Evolutionary conservation across 768 basidiomycete genomes (phyloP).

Genomic region (Roridomyces roridus): DNA sequence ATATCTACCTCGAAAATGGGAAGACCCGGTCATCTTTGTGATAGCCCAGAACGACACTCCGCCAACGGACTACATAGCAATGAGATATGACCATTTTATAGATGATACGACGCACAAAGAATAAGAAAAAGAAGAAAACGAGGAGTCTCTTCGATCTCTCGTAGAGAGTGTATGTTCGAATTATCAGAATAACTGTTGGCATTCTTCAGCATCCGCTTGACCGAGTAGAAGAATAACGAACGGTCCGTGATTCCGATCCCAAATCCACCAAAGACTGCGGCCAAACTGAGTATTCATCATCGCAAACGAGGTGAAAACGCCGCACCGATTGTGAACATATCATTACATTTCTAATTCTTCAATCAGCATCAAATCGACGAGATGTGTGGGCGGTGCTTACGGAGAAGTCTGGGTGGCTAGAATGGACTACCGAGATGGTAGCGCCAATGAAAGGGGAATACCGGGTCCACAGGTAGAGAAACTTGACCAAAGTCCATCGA

Average conservation of each 20-base stretch:
- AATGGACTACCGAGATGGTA: too few species aligned
- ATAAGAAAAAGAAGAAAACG: neutral
- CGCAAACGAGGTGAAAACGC: too few species aligned
- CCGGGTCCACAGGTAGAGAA: conserved; percentile 31
- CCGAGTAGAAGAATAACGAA: neutral
- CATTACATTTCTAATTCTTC: too few species aligned
- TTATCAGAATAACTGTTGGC: conserved; percentile 8
- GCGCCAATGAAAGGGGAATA: conserved; percentile 33
- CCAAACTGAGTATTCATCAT: too few species aligned
- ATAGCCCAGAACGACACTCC: too few species aligned
- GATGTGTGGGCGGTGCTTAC: conserved; percentile 21
- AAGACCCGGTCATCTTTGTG: too few species aligned
- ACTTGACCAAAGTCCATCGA: conserved; percentile 28
- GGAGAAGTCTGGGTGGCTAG: conserved; percentile 12
- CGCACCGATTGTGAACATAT: too few species aligned
- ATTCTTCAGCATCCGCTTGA: neutral
- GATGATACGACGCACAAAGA: conserved; percentile 2
- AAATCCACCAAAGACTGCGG: too few species aligned
- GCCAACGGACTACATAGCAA: too few species aligned
- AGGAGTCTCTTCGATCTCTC: conserved; percentile 4
- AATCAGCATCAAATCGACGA: too few species aligned
- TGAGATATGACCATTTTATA: too few species aligned
- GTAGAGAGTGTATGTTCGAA: conserved; percentile 12
- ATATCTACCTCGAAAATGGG: too few species aligned
- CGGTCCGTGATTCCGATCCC: conserved; percentile 4